Evolutionary conservation across 108 stramenopile genomes (phyloP).

Genomic region (Fragilariopsis cylindrus): DNA sequence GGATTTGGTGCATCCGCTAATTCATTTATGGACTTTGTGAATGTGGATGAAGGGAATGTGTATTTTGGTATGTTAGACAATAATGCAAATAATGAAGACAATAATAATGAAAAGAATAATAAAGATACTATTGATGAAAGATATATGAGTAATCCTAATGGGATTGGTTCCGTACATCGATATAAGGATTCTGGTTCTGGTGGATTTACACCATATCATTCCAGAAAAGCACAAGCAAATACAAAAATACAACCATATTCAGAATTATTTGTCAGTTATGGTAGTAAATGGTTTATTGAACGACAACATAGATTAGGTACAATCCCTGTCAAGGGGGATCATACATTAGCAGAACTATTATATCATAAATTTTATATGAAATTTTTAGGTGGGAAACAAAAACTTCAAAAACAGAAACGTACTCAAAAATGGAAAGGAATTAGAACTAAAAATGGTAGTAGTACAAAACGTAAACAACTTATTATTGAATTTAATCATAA

Average conservation of each 20-base stretch:
- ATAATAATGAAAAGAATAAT: too few species aligned
- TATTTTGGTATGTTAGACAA: constrained; percentile 24
- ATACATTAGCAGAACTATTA: constrained; percentile 14
- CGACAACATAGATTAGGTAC: constrained; percentile 28
- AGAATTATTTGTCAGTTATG: constrained; percentile 53
- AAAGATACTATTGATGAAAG: constrained; percentile 18
- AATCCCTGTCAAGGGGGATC: constrained; percentile 37
- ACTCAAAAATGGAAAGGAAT: not conserved
- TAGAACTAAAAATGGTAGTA: too few species aligned
- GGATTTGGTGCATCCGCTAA: constrained; percentile 65
- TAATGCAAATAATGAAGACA: too few species aligned
- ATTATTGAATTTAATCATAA: not conserved
- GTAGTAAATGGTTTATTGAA: constrained; percentile 18
- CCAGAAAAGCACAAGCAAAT: constrained; percentile 21
- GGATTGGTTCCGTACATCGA: constrained; percentile 1
- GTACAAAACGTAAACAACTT: not conserved
- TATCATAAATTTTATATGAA: constrained; percentile 22
- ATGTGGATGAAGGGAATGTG: constrained; percentile 30
- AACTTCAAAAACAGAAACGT: not conserved
- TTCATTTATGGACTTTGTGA: constrained; percentile 55
- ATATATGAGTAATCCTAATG: too few species aligned
- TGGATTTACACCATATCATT: constrained; percentile 48
- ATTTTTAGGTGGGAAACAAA: constrained; percentile 2
- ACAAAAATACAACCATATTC: constrained; percentile 42
- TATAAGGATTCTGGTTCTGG: constrained; percentile 42